phyloP scores from a whole-genome alignment of 306 rosid genomes.

The Pterocarpus santalinus region DNA sequence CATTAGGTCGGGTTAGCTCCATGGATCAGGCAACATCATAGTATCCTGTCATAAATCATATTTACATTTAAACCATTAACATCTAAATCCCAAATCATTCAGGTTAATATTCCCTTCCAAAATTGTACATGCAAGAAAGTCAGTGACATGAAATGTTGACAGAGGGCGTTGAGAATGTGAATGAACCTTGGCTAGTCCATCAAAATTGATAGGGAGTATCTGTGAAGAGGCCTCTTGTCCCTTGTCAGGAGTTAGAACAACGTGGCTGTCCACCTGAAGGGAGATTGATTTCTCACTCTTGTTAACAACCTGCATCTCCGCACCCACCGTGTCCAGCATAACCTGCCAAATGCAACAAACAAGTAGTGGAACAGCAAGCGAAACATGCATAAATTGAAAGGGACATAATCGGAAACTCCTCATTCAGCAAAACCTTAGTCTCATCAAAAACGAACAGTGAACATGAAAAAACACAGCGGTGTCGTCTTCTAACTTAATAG shows the following conservation, averaged over 20 bases:
- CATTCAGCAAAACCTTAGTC: constrained; percentile 3
- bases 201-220: constrained; percentile 84
- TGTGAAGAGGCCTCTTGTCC: constrained; percentile 85
- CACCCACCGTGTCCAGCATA: constrained; percentile 89
- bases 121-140: constrained; percentile 7
- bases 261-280: constrained; percentile 65
- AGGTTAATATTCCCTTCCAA: constrained; percentile 14
- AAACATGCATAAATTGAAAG: not conserved
- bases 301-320: constrained; percentile 90
- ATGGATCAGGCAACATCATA: too few species aligned
- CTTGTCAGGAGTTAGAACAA: constrained; percentile 76
- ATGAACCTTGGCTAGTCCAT: constrained; percentile 83
- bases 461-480: constrained; percentile 18
- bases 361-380: not conserved
- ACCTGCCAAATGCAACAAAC: constrained; percentile 55
- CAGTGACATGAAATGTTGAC: not conserved
- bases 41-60: too few species aligned
- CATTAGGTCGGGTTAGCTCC: too few species aligned
- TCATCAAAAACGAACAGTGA: constrained; percentile 4
- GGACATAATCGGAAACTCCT: too few species aligned
- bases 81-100: not conserved
- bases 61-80: too few species aligned
- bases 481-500: not conserved
- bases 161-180: not conserved
- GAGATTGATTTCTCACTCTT: constrained; percentile 72